Percentiles rank a stretch among this genome's conserved stretches.
phyloP scores from a whole-genome alignment of 2,329 filamentous ascomycete species.

The Chrysoporthe cubensis region DNA sequence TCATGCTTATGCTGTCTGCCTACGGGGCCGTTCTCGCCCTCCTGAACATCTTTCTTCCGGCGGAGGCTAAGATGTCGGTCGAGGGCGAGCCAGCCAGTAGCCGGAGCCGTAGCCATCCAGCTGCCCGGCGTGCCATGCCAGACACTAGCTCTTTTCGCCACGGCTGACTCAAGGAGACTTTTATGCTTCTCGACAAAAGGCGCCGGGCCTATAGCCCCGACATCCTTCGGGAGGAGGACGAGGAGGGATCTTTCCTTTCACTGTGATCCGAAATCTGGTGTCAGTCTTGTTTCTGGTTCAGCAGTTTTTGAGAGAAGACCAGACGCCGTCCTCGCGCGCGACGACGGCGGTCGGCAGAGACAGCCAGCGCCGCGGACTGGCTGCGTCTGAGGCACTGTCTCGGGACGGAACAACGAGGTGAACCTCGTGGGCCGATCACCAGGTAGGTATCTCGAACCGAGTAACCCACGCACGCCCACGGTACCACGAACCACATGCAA shows the following conservation, averaged over 20 bases:
- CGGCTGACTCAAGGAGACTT: constrained; percentile 37
- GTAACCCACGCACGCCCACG: background rate
- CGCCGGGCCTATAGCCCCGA: constrained; percentile 33
- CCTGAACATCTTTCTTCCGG: constrained; percentile 46
- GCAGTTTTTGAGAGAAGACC: background rate
- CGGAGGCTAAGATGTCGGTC: constrained; percentile 51
- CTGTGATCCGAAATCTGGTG: background rate
- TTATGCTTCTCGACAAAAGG: constrained; percentile 40
- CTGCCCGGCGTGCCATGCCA: constrained; percentile 43
- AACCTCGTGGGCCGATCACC: constrained; percentile 10
- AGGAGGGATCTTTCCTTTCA: background rate
- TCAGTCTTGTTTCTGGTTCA: background rate
- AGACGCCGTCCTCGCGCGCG: background rate
- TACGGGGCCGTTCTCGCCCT: constrained; percentile 45
- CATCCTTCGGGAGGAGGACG: constrained; percentile 1
- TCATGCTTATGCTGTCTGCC: background rate
- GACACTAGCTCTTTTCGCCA: constrained; percentile 33
- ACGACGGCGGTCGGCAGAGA: background rate
- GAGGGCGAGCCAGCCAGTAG: constrained; percentile 51
- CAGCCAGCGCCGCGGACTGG: background rate
- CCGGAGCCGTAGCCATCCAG: constrained; percentile 50
- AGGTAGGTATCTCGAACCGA: constrained; percentile 23
- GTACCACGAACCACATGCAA: constrained; percentile 3
- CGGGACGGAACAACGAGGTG: constrained; percentile 17
- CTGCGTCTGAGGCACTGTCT: constrained; percentile 17